Evolutionary conservation across 768 basidiomycete species (phyloP).

Genomic region (Amanita thiersii): DNA sequence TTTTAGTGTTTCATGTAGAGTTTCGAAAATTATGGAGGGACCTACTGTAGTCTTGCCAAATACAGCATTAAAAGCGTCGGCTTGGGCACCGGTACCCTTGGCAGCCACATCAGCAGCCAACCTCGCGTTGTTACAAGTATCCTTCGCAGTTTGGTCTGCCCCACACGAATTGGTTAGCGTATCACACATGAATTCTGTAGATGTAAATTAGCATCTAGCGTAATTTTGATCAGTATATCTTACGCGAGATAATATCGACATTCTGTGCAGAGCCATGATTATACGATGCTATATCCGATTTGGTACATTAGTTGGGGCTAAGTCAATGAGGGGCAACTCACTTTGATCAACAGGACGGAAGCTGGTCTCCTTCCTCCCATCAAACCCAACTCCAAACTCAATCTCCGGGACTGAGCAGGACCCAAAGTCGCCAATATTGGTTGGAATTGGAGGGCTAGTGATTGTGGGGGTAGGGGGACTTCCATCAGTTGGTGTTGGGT

Average conservation of each 20-base stretch:
- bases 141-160: constrained; percentile 45
- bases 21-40: no score
- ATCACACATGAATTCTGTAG: constrained; percentile 43
- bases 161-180: constrained; percentile 42
- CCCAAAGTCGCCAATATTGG: constrained; percentile 37
- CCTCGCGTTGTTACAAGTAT: constrained; percentile 34
- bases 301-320: neutral
- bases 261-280: constrained; percentile 49
- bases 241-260: constrained; percentile 44
- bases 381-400: constrained; percentile 47
- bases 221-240: constrained; percentile 6
- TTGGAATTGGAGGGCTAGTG: constrained; percentile 11
- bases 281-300: constrained; percentile 25
- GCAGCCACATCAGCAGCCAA: constrained; percentile 32
- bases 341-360: constrained; percentile 47
- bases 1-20: no score
- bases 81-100: constrained; percentile 41
- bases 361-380: constrained; percentile 45
- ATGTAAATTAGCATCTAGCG: neutral
- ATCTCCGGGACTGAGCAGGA: constrained; percentile 47
- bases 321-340: constrained; percentile 13
- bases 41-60: constrained; percentile 33
- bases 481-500: no score
- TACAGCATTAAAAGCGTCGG: constrained; percentile 41
- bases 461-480: constrained; percentile 14